Base-by-base conservation (phyloP, 768 basidiomycete genomes). In the Tricholoma matsutake region DNA sequence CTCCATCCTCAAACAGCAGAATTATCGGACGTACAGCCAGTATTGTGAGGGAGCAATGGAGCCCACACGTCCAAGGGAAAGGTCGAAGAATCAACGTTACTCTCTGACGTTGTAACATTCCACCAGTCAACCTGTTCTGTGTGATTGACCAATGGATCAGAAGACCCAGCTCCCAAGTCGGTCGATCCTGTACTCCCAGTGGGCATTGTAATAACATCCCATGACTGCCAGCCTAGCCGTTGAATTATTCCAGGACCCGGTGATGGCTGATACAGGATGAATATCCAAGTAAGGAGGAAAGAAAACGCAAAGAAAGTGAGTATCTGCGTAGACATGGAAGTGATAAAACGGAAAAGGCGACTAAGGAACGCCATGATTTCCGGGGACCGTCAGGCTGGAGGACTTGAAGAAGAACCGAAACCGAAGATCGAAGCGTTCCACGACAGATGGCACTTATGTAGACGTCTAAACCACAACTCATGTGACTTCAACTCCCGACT, bases 141-240 rank as follows among this genome's bases (percentile, higher is more conserved):
- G 39, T 37, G 61, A 35, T 56, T 59, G 39, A 39, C 14, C 37
- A 28, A 59, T 54, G 20, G 56, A 11, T 32, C 29, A 20, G 22
- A 31, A 16, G 56, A 28, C 22, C 41, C 57, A 47, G 53, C 35
- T 31, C 60, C 66, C 53, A 59, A 65, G 45, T 66, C 58, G 29
- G 59, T 63, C 43, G 59, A 63, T 11, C 61, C 56, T 49, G 61
- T 61, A 56, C 22, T 41, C 54, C 56, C 34, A 37, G 58, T 57
- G 20, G 68, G 61, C 25, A 80, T 70, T 2, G 75, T 71, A 0
- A 94, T 79, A 3, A 82, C 68, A 47, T 91, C 94, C 92, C 92
- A 96, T 6, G 89, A 81, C 67, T 96, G 94, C 94, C 94, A 96
- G 29, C 93, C 93, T 18, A 97, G 77, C 49, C 83, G 81, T 67